A percentile compares a stretch with the other conserved stretches of the same genome.
Conservation (phyloP, 2,329 filamentous ascomycete genomes). For the Fusarium tanahbumbuense region DNA sequence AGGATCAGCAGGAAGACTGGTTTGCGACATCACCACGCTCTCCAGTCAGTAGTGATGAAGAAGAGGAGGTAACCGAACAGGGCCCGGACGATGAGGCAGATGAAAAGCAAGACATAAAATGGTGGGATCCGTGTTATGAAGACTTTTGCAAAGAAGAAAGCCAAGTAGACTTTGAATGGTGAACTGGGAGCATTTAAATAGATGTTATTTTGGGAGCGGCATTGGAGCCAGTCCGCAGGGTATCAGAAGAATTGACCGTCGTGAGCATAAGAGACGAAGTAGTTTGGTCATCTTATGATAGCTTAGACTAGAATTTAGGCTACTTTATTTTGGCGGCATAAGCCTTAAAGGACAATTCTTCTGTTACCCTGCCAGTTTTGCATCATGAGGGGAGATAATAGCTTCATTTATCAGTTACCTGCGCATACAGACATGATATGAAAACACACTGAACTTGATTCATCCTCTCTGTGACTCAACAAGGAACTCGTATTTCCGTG, state of each 20-base stretch:
- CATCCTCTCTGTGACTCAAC: slow-evolving; percentile 28
- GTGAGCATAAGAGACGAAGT: no score
- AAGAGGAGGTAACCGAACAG: neutral
- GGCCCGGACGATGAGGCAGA: neutral
- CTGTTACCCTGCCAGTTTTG: neutral
- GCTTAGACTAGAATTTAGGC: no score
- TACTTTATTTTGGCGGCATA: no score
- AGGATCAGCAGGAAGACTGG: slow-evolving; percentile 8
- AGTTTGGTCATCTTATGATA: no score
- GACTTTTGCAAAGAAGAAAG: neutral
- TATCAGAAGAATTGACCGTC: no score
- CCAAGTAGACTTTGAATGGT: neutral
- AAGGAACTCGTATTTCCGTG: slow-evolving; percentile 45
- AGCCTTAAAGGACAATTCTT: no score
- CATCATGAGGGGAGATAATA: slow-evolving; percentile 8
- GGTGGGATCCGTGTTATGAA: neutral
- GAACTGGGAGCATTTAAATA: neutral
- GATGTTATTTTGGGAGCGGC: neutral
- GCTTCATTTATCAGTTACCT: slow-evolving; percentile 26
- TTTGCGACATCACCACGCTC: neutral
- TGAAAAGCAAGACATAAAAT: neutral
- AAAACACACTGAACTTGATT: slow-evolving; percentile 7
- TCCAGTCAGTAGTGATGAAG: neutral
- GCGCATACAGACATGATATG: slow-evolving; percentile 9
- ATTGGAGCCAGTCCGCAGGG: neutral